Conservation (phyloP, 345 rosid species). For the Hirschfeldia incana region DNA sequence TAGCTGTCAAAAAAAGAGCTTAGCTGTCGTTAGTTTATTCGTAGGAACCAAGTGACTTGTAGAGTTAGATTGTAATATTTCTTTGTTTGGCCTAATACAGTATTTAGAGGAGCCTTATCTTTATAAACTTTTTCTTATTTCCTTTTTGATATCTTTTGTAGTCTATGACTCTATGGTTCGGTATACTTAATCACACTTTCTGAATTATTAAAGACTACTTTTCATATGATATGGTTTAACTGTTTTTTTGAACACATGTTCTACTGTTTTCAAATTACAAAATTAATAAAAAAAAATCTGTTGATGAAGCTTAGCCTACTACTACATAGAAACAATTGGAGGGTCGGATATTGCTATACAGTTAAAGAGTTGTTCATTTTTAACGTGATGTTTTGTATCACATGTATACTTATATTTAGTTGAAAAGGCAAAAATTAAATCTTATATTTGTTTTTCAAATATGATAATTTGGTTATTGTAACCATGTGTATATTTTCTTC, state of each 20-base stretch:
- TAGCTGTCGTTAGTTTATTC: slow-evolving; percentile 16
- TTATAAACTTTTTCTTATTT: slow-evolving; percentile 15
- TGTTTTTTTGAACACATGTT: no score
- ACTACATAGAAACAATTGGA: not conserved
- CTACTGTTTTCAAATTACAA: not conserved
- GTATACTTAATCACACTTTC: slow-evolving; percentile 34
- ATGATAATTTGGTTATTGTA: not conserved
- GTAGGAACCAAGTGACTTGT: slow-evolving; percentile 9
- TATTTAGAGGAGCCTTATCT: slow-evolving; percentile 38
- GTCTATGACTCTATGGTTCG: slow-evolving; percentile 19
- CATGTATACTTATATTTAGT: not conserved
- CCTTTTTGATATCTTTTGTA: slow-evolving; percentile 17
- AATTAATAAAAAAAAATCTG: not conserved
- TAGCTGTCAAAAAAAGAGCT: slow-evolving; percentile 6
- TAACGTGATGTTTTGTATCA: not conserved
- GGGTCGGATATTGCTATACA: slow-evolving; percentile 1
- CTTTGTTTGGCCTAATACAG: slow-evolving; percentile 34
- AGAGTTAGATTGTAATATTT: slow-evolving; percentile 16
- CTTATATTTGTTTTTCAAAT: not conserved
- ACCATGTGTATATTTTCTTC: not conserved
- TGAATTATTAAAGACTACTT: slow-evolving; percentile 9
- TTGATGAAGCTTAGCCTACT: slow-evolving; percentile 19
- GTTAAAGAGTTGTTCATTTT: slow-evolving; percentile 18
- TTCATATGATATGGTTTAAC: slow-evolving; percentile 20
- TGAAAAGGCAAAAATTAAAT: not conserved